phyloP scores from a whole-genome alignment of 768 basidiomycete genomes.

The Clitopilus hobsonii region DNA sequence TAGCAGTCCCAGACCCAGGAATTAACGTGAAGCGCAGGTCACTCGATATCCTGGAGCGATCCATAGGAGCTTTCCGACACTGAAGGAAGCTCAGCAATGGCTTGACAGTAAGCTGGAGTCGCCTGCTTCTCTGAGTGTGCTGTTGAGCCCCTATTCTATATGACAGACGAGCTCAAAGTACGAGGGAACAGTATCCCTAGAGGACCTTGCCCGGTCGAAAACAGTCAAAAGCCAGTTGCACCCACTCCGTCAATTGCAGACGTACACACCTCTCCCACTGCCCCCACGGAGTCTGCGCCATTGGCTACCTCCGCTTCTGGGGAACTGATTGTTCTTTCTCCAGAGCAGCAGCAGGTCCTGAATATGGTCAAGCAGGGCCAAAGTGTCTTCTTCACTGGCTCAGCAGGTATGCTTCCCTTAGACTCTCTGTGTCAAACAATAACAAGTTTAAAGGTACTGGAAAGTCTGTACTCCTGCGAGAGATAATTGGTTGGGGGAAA shows the following conservation, averaged over 20 bases:
- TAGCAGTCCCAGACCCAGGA: neutral
- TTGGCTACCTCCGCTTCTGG: too few relatives aligned
- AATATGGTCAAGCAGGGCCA: constrained; percentile 49
- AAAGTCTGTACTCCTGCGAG: constrained; percentile 76
- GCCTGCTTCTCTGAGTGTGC: neutral
- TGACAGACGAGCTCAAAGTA: neutral
- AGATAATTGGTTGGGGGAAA: constrained; percentile 56
- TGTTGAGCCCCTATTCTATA: neutral
- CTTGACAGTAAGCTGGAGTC: constrained; percentile 22
- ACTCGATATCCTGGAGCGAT: constrained; percentile 46
- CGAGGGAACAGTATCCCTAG: too few relatives aligned
- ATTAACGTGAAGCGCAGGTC: constrained; percentile 28
- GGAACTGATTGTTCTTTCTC: constrained; percentile 34
- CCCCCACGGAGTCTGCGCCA: too few relatives aligned
- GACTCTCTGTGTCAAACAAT: too few relatives aligned
- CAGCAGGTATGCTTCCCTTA: constrained; percentile 50
- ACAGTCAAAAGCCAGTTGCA: too few relatives aligned
- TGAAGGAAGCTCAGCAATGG: constrained; percentile 47
- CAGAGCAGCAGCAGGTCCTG: constrained; percentile 48
- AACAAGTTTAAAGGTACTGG: constrained; percentile 66
- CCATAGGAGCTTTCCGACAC: constrained; percentile 47
- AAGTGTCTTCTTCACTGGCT: constrained; percentile 84
- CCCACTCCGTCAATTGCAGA: too few relatives aligned
- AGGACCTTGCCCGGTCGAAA: too few relatives aligned
- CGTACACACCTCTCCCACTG: too few relatives aligned